Evolutionary conservation across 768 basidiomycete species (phyloP).

Genomic region (Flagelloscypha sp.): DNA sequence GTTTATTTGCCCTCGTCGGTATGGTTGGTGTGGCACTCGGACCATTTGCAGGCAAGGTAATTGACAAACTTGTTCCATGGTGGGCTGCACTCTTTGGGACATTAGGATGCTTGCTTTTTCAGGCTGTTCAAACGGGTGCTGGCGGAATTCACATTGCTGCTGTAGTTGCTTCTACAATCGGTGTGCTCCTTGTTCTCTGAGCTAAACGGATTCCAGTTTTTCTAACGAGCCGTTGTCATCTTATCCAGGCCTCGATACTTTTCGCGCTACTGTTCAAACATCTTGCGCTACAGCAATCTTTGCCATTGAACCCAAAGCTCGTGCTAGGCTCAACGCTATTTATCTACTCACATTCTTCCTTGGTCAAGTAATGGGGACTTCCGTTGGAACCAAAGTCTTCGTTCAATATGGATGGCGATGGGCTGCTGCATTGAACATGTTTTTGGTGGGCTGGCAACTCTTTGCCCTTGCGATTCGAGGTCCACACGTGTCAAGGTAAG

Average conservation of each 20-base stretch:
- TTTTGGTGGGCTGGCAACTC: constrained; percentile 47
- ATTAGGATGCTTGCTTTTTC: constrained; percentile 38
- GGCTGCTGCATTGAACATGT: constrained; percentile 52
- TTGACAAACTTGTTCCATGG: constrained; percentile 74
- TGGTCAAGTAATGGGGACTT: constrained; percentile 78
- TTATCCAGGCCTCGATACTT: constrained; percentile 69
- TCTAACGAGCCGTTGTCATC: too few species aligned
- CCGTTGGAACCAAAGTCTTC: constrained; percentile 67
- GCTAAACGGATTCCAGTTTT: too few species aligned
- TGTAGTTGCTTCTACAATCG: constrained; percentile 60
- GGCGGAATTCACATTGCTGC: constrained; percentile 65
- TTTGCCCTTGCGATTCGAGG: constrained; percentile 55
- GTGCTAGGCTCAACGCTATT: constrained; percentile 71
- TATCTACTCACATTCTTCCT: constrained; percentile 66
- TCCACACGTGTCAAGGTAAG: constrained; percentile 58
- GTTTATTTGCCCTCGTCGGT: constrained; percentile 69
- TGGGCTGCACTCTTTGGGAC: constrained; percentile 58
- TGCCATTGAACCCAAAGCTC: constrained; percentile 34
- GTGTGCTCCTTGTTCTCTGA: too few species aligned
- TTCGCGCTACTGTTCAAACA: constrained; percentile 69
- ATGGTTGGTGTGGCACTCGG: constrained; percentile 62
- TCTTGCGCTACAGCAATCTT: constrained; percentile 54
- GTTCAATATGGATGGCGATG: constrained; percentile 63
- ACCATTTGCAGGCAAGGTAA: constrained; percentile 57
- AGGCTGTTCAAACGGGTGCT: constrained; percentile 58